Evolutionary conservation across 352 stramenopile genomes (phyloP).

Genomic region (Blastocystis sp.): DNA sequence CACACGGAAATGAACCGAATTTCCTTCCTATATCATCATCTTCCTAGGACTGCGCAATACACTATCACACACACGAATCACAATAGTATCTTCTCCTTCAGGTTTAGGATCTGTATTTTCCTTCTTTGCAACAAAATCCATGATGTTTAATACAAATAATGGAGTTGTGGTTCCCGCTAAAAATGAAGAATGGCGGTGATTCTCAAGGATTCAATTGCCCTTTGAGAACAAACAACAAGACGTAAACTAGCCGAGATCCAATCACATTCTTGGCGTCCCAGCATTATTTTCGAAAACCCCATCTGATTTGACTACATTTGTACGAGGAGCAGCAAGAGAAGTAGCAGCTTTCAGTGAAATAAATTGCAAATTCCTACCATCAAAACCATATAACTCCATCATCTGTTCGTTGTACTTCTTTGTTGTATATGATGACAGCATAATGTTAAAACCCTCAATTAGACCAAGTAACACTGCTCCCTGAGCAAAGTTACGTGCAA

Average conservation of each 20-base stretch:
- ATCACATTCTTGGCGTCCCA: too few species aligned
- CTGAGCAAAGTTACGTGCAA: slow-evolving; percentile 69
- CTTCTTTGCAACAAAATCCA: slow-evolving; percentile 61
- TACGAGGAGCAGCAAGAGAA: slow-evolving; percentile 22
- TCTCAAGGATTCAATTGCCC: too few species aligned
- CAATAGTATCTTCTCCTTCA: slow-evolving; percentile 50
- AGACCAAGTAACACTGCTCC: slow-evolving; percentile 87
- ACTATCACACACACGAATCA: slow-evolving; percentile 56
- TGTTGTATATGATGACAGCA: slow-evolving; percentile 73
- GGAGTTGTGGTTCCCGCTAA: background rate
- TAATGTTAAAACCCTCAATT: slow-evolving; percentile 95
- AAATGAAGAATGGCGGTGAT: too few species aligned
- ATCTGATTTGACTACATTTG: background rate
- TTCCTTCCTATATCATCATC: slow-evolving; percentile 18
- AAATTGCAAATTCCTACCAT: background rate
- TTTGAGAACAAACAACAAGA: too few species aligned
- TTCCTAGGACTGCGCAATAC: background rate
- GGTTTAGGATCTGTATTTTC: background rate
- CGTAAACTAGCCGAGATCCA: too few species aligned
- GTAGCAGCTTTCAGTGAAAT: background rate
- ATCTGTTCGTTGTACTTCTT: slow-evolving; percentile 43
- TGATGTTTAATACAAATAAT: background rate
- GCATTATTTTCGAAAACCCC: too few species aligned
- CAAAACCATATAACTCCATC: slow-evolving; percentile 11
- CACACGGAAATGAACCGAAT: slow-evolving; percentile 26